phyloP scores from a whole-genome alignment of 106 monocot species.

The Apostasia shenzhenica region DNA sequence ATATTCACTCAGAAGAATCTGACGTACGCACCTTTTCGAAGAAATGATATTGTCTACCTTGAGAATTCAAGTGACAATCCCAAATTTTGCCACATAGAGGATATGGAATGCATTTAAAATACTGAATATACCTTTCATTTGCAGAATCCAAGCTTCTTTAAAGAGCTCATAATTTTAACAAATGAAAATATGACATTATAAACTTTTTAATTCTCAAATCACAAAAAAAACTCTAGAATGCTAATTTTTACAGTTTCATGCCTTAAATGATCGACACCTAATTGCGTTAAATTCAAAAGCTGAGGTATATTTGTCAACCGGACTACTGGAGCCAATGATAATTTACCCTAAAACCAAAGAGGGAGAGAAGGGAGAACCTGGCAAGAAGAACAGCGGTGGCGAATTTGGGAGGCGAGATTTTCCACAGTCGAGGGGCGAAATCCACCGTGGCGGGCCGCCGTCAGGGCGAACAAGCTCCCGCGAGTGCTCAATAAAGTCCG shows the following conservation, averaged over 20 bases:
- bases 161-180: no score
- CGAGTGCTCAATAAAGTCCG: conserved; percentile 41
- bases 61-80: no score
- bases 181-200: no score
- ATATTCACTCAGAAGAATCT: background rate
- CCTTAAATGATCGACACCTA: no score
- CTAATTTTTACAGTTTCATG: no score
- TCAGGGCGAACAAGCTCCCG: conserved; percentile 25
- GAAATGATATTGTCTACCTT: background rate
- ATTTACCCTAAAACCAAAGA: background rate
- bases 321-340: no score
- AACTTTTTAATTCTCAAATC: background rate
- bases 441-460: conserved; percentile 45
- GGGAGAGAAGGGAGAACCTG: conserved; percentile 20
- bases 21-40: background rate
- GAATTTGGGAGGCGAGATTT: conserved; percentile 1
- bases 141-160: no score
- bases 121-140: no score
- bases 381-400: conserved; percentile 46
- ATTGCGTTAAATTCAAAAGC: no score
- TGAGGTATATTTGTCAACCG: background rate
- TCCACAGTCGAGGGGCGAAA: conserved; percentile 51
- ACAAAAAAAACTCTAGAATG: background rate
- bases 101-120: background rate
- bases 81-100: background rate